Evolutionary conservation across 73 alveolate species (phyloP).

Genomic region (Paramecium pentaurelia): DNA sequence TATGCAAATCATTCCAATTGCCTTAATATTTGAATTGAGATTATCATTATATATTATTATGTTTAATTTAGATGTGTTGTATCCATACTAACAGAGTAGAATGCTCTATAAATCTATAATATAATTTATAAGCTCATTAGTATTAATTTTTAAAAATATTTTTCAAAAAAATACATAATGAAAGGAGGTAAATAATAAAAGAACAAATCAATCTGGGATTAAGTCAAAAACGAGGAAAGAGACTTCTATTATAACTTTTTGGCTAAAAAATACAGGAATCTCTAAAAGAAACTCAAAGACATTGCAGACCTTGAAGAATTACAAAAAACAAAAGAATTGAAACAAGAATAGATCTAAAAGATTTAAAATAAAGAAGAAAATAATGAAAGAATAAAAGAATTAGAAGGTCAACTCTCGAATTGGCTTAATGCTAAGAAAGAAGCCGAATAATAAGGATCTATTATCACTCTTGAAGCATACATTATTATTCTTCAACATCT

Average conservation of each 20-base stretch:
- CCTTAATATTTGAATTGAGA: not conserved
- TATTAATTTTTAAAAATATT: not conserved
- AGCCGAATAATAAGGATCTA: not conserved
- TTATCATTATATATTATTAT: not conserved
- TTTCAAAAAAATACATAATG: conserved; percentile 11
- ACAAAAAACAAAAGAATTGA: conserved; percentile 3
- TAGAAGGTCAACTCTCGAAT: not conserved
- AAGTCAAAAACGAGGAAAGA: conserved; percentile 6
- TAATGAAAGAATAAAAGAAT: not conserved
- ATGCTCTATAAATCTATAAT: not conserved
- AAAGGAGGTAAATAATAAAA: conserved; percentile 1
- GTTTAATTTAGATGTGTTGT: not conserved
- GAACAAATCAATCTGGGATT: conserved; percentile 11
- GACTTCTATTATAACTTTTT: not conserved
- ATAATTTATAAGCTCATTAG: not conserved
- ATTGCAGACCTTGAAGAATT: conserved; percentile 21
- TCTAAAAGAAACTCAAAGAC: not conserved
- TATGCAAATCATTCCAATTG: not conserved
- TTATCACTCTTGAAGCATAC: not conserved
- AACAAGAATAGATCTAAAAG: conserved; percentile 10
- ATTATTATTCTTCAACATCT: not conserved
- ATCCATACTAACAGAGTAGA: not conserved
- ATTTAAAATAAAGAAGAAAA: not conserved
- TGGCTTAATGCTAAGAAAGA: conserved; percentile 1
- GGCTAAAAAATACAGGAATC: not conserved